Conservation (phyloP, 768 basidiomycete species). For the Mycena albidolilacea region DNA sequence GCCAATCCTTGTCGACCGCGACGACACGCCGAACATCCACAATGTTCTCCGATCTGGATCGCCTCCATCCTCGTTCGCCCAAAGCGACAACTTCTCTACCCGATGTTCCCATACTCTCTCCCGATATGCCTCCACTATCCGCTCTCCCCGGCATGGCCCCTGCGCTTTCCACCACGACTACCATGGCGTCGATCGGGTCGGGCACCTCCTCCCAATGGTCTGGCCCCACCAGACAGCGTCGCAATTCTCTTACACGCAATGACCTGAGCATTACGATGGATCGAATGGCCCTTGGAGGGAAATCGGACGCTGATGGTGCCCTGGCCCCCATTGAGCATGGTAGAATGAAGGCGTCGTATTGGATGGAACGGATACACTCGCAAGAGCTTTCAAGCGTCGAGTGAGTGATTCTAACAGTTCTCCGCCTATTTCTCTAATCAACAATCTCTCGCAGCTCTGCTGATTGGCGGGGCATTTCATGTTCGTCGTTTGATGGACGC, state of each 20-base stretch:
- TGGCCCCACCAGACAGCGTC: slow-evolving; percentile 50
- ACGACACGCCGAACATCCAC: slow-evolving; percentile 58
- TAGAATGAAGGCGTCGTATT: slow-evolving; percentile 79
- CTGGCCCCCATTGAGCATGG: slow-evolving; percentile 67
- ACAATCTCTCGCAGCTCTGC: slow-evolving; percentile 49
- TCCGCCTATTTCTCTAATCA: slow-evolving; percentile 20
- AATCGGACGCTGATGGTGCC: slow-evolving; percentile 58
- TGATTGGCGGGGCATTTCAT: slow-evolving; percentile 64
- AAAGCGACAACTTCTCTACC: slow-evolving; percentile 50
- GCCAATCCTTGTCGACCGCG: slow-evolving; percentile 55
- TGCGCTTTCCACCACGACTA: slow-evolving; percentile 65
- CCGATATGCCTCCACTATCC: slow-evolving; percentile 61
- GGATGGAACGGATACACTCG: slow-evolving; percentile 75
- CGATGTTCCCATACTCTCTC: slow-evolving; percentile 57
- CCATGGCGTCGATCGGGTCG: slow-evolving; percentile 64
- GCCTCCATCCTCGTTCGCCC: slow-evolving; percentile 56
- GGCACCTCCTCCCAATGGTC: slow-evolving; percentile 52
- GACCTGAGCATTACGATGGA: slow-evolving; percentile 75
- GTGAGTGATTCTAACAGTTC: slow-evolving; percentile 56
- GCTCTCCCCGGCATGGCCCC: slow-evolving; percentile 69
- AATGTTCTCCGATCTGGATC: slow-evolving; percentile 54
- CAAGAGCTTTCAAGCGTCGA: slow-evolving; percentile 62
- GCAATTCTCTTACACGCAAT: slow-evolving; percentile 66
- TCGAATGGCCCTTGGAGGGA: slow-evolving; percentile 75
- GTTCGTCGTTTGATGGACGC: slow-evolving; percentile 75